phyloP scores from a whole-genome alignment of 202 grass and related monocot species.

The Elaeis oleifera region DNA sequence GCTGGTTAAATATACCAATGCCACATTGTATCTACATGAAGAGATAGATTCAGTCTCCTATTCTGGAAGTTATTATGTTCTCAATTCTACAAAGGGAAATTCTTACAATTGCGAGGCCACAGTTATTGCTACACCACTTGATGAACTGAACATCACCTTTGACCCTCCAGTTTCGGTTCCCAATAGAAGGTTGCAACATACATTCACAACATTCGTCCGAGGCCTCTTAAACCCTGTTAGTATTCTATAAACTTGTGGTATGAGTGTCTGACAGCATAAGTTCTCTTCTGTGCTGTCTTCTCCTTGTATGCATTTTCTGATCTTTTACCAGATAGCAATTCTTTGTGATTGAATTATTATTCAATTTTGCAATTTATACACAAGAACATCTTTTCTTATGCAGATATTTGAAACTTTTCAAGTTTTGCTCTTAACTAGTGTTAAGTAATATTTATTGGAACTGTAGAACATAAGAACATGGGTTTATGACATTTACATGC shows the following conservation, averaged over 20 bases:
- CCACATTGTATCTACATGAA: constrained; percentile 71
- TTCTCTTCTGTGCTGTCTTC: no score
- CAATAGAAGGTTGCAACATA: constrained; percentile 72
- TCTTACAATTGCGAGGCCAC: constrained; percentile 64
- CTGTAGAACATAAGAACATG: no score
- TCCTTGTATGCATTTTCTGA: no score
- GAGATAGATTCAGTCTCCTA: constrained; percentile 54
- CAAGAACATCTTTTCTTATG: not conserved
- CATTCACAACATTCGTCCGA: constrained; percentile 71
- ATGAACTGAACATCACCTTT: constrained; percentile 81
- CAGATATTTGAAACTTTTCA: not conserved
- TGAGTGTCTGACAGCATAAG: no score
- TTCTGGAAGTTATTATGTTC: constrained; percentile 53
- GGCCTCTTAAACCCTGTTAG: constrained; percentile 82
- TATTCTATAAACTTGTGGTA: not conserved
- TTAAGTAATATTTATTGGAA: no score
- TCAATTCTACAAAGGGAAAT: constrained; percentile 49
- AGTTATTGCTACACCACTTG: constrained; percentile 69
- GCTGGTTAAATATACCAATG: constrained; percentile 49
- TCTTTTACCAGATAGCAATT: no score
- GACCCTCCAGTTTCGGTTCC: constrained; percentile 56
- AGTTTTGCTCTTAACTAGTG: not conserved
- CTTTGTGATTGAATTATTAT: no score
- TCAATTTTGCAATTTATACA: no score
- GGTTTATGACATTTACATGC: not conserved